Conservation (phyloP, 495 filamentous ascomycete species). For the Margaritispora aquatica region DNA sequence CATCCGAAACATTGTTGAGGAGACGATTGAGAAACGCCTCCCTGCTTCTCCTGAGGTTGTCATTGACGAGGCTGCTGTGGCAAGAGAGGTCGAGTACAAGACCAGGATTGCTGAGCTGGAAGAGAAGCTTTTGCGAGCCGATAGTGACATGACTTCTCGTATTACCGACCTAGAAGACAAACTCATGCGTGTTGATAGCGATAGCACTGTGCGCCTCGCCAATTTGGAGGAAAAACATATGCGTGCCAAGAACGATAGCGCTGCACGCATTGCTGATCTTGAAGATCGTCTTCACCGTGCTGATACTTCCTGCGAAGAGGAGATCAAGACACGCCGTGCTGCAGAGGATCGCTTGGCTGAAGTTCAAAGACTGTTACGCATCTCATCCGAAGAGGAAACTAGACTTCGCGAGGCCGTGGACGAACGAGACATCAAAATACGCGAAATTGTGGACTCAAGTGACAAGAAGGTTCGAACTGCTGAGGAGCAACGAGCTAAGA, state of each 20-base stretch:
- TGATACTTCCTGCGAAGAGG: conserved; percentile 47
- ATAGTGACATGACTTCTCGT: conserved; percentile 30
- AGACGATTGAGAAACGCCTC: conserved; percentile 45
- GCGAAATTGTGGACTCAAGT: conserved; percentile 20
- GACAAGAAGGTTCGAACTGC: conserved; percentile 24
- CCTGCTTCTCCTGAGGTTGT: conserved; percentile 28
- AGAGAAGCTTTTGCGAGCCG: conserved; percentile 31
- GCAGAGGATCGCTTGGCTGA: conserved; percentile 70
- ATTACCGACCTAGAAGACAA: conserved; percentile 38
- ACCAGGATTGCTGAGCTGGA: conserved; percentile 33
- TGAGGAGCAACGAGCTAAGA: conserved; percentile 43
- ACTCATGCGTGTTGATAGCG: conserved; percentile 40
- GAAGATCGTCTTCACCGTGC: conserved; percentile 43
- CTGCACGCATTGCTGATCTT: conserved; percentile 28
- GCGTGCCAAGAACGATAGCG: conserved; percentile 29
- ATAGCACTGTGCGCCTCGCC: no score
- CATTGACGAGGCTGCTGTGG: conserved; percentile 30
- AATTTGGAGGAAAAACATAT: conserved; percentile 38
- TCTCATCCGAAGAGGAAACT: conserved; percentile 61
- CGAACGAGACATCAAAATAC: conserved; percentile 33
- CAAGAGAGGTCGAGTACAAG: conserved; percentile 21
- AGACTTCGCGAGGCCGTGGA: conserved; percentile 64
- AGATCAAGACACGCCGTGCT: conserved; percentile 57
- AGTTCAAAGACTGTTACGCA: conserved; percentile 60
- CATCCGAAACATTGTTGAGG: conserved; percentile 51